Percentiles rank a stretch among this genome's conserved stretches.
phyloP scores from a whole-genome alignment of 2,329 filamentous ascomycete species.

The Cladosporium halotolerans region DNA sequence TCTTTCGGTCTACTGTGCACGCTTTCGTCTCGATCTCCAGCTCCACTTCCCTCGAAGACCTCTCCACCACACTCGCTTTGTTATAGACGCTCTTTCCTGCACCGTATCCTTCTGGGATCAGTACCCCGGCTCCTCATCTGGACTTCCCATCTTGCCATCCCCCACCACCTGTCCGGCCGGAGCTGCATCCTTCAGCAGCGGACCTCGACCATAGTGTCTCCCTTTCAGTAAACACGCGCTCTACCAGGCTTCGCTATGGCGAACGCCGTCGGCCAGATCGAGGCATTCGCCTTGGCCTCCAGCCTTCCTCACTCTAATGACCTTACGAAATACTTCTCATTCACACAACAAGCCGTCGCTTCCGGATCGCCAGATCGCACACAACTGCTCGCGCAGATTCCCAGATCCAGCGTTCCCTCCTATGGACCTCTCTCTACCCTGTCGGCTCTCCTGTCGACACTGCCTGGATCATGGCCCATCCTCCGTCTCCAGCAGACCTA shows the following conservation, averaged over 20 bases:
- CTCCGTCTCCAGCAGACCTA: slow-evolving; percentile 30
- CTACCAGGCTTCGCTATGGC: slow-evolving; percentile 10
- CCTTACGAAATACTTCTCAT: slow-evolving; percentile 12
- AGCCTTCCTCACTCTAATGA: slow-evolving; percentile 12
- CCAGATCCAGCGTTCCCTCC: slow-evolving; percentile 17
- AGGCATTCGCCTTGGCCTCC: slow-evolving; percentile 11
- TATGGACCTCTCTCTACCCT: slow-evolving; percentile 23
- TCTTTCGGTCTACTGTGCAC: slow-evolving; percentile 4
- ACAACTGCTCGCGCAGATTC: slow-evolving; percentile 17
- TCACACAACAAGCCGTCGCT: slow-evolving; percentile 3
- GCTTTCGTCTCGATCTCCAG: slow-evolving; percentile 1
- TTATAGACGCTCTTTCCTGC: slow-evolving; percentile 10
- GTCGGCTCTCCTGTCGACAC: slow-evolving; percentile 19
- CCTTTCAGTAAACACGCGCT: slow-evolving; percentile 1
- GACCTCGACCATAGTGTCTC: slow-evolving; percentile 3
- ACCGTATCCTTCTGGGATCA: background rate
- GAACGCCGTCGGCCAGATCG: slow-evolving; percentile 6
- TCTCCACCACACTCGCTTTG: slow-evolving; percentile 9
- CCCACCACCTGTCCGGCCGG: background rate
- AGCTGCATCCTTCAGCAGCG: slow-evolving; percentile 8
- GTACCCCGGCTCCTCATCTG: background rate
- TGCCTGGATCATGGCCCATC: slow-evolving; percentile 24
- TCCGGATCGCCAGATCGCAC: slow-evolving; percentile 5
- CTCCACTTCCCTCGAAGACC: slow-evolving; percentile 9
- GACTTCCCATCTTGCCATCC: background rate